These are phyloP conservation scores for Lasiodiplodia sp. DNA, from an alignment of 2,329 filamentous ascomycete genomes.

Conservation along the genomic window DNA sequence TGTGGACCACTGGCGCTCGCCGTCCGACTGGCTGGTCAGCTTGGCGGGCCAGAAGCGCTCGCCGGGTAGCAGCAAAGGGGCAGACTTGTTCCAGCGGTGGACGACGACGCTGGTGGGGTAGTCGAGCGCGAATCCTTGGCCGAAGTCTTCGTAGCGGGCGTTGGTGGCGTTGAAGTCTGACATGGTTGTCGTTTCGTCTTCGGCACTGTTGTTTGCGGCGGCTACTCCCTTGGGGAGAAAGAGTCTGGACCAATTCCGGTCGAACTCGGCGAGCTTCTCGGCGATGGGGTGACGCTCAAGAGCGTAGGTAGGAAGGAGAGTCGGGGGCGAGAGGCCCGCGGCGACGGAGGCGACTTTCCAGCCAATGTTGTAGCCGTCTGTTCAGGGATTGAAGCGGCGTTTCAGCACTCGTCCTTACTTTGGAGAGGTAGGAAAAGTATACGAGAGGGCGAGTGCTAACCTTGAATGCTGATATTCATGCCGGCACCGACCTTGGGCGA, in stretches of 20 bases:
- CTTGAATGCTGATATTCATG: constrained; percentile 67
- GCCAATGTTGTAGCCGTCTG: constrained; percentile 64
- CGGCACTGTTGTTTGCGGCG: no score
- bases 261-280: not conserved
- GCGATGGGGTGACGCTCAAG: constrained; percentile 1
- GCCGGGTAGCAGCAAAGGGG: not conserved
- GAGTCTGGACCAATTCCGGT: not conserved
- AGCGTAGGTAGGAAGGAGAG: not conserved
- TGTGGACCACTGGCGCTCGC: not conserved
- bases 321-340: constrained; percentile 47
- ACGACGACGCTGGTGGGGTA: constrained; percentile 4
- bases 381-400: not conserved
- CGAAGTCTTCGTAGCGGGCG: constrained; percentile 2
- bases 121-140: not conserved
- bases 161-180: not conserved
- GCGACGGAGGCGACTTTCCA: constrained; percentile 58
- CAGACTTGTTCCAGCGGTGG: not conserved
- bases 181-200: not conserved
- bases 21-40: not conserved
- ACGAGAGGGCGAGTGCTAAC: not conserved
- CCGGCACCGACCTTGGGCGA: constrained; percentile 75
- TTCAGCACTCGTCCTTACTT: not conserved
- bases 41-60: constrained; percentile 10
- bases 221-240: not conserved
- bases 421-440: not conserved